phyloP scores from a whole-genome alignment of 176 grass and related monocot species.

The Musa schizocarpa region DNA sequence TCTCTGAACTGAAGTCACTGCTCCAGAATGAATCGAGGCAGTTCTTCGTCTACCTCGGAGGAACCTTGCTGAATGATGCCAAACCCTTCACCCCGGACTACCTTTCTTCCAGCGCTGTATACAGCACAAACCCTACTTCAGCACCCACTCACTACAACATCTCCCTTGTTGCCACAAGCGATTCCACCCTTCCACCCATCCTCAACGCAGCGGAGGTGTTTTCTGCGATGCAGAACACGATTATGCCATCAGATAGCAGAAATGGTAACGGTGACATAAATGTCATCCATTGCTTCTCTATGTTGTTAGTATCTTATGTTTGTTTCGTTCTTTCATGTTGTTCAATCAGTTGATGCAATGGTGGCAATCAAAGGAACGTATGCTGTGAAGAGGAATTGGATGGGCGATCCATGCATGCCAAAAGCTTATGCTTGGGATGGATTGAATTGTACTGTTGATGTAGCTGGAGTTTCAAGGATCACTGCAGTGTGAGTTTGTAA shows the following conservation, averaged over 20 bases:
- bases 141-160: not conserved
- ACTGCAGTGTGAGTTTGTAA: constrained; percentile 19
- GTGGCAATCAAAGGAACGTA: constrained; percentile 33
- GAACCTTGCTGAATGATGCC: not conserved
- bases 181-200: constrained; percentile 20
- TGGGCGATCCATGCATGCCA: constrained; percentile 38
- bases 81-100: constrained; percentile 15
- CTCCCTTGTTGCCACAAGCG: not conserved
- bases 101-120: constrained; percentile 15
- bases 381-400: constrained; percentile 44
- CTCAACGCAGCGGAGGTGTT: constrained; percentile 34
- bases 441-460: constrained; percentile 26
- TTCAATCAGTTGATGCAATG: constrained; percentile 25
- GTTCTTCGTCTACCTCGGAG: constrained; percentile 21
- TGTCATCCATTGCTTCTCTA: not conserved
- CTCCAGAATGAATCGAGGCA: not conserved
- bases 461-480: constrained; percentile 16
- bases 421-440: constrained; percentile 24
- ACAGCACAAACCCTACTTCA: not conserved
- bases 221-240: not conserved
- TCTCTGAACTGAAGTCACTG: constrained; percentile 24
- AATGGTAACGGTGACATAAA: not conserved
- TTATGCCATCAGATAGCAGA: not conserved
- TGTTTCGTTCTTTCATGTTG: not conserved
- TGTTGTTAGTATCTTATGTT: not conserved